Conservation (phyloP, 768 basidiomycete species). For the Cyclocybe cylindracea region DNA sequence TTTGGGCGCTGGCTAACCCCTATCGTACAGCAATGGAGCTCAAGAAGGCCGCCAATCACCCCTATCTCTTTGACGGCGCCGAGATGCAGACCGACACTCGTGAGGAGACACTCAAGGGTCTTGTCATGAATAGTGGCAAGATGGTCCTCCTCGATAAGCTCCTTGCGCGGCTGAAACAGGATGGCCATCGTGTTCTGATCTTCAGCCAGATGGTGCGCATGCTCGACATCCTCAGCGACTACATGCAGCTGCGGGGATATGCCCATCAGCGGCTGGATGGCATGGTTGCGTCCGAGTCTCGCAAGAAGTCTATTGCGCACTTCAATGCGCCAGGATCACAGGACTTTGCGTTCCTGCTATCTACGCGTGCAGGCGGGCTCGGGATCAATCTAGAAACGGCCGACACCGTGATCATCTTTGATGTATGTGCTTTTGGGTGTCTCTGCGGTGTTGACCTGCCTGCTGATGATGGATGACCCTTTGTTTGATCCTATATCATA, state of each 20-base stretch:
- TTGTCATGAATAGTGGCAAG: slow-evolving; percentile 98
- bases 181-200: slow-evolving; percentile 96
- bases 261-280: slow-evolving; percentile 95
- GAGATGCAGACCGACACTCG: slow-evolving; percentile 60
- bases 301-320: slow-evolving; percentile 96
- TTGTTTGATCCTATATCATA: background rate
- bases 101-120: slow-evolving; percentile 90
- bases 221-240: slow-evolving; percentile 98
- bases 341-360: slow-evolving; percentile 96
- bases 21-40: slow-evolving; percentile 84
- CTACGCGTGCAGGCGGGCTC: slow-evolving; percentile 94
- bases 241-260: slow-evolving; percentile 88
- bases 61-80: slow-evolving; percentile 96
- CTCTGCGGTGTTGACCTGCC: slow-evolving; percentile 4
- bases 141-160: slow-evolving; percentile 98
- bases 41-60: slow-evolving; percentile 98
- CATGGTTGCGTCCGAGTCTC: slow-evolving; percentile 88
- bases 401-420: slow-evolving; percentile 98
- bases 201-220: slow-evolving; percentile 99
- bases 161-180: slow-evolving; percentile 82
- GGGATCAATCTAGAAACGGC: slow-evolving; percentile 99
- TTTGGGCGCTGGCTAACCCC: slow-evolving; percentile 2
- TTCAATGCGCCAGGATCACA: slow-evolving; percentile 93
- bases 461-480: slow-evolving; percentile 13
- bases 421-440: slow-evolving; percentile 55